Base-by-base conservation (phyloP, 495 filamentous ascomycete genomes). In the Lasiosphaeria hispida region DNA sequence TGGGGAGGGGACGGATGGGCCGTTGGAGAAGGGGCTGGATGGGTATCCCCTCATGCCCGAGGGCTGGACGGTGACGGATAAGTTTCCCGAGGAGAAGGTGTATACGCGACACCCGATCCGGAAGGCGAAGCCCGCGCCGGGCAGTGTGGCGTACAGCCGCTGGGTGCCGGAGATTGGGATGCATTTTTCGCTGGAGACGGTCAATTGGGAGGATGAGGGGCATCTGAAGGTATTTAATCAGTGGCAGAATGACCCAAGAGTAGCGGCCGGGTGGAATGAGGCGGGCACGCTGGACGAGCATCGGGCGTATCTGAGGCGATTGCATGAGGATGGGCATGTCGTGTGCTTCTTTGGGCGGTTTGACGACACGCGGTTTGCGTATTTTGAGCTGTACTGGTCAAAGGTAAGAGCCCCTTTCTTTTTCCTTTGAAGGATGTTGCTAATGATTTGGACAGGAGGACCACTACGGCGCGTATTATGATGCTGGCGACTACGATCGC, bases 361-460 rank as follows among this genome's bases (percentile, higher is more conserved):
- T 55, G 73, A 86, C 36, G 77, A 84, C 30, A 72, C 69, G 15
- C 69, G 71, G 4, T 87, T 87, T 63, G 77, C 83, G 0, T 87
- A 87, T 57, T 87, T 80, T 57, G 84, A 87, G 69, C 67, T 87
- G 5, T 87, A 87, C 64, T 87, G 84, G 84, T 80, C 79, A 13
- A 85, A 85, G 78, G 84, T 85, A 73, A 34, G 67, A 23, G 18
- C 7, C 17, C 30, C 7, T n/a, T 41, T 34, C 52, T 38, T 15
- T 48, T 47, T 34, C 64, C 45, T 14, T 18, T 7, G 9, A 11
- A 19, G 4, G 30, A 13, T 34, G 30, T 45, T 36, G 10, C 57
- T 48, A 11, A 61, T 48, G 19, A 41, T 33, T 15, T 15, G 37
- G 35, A 64, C 44, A 86, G 83, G 84, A 87, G 64, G 84, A 87